These are phyloP conservation scores for Pleochaeta shiraiana DNA, from an alignment of 2,329 filamentous ascomycete genomes.

Conservation along the genomic window DNA sequence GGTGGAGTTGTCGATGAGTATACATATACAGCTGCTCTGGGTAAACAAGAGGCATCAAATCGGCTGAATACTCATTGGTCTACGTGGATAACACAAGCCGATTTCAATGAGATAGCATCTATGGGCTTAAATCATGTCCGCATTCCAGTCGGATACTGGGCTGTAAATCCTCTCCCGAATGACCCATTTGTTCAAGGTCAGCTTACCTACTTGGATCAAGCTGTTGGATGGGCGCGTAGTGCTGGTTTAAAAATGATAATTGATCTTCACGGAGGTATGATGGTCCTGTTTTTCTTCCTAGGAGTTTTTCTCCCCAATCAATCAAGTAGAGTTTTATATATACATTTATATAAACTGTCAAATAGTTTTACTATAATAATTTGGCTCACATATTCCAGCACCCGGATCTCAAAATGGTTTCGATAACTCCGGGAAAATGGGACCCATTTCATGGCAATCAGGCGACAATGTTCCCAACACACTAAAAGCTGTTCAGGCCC, in stretches of 20 bases:
- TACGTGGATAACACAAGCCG: constrained; percentile 26
- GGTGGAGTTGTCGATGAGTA: constrained; percentile 19
- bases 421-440: constrained; percentile 35
- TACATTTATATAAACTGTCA: too few species aligned
- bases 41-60: constrained; percentile 22
- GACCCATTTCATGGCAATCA: constrained; percentile 24
- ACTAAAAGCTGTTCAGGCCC: constrained; percentile 19
- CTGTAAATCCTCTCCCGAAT: constrained; percentile 27
- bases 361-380: too few species aligned
- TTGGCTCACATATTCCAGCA: constrained; percentile 21
- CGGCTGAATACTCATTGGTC: constrained; percentile 34
- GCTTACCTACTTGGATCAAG: constrained; percentile 31
- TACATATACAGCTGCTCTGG: constrained; percentile 23
- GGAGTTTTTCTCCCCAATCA: neutral
- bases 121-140: constrained; percentile 38
- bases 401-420: constrained; percentile 37
- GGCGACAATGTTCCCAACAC: constrained; percentile 22
- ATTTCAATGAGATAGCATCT: constrained; percentile 22
- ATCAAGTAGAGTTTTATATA: too few species aligned
- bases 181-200: constrained; percentile 43
- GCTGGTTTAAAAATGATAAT: constrained; percentile 41
- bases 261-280: constrained; percentile 41
- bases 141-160: constrained; percentile 47
- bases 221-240: constrained; percentile 34
- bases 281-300: too few species aligned